Evolutionary conservation across 108 stramenopile genomes (phyloP).

Genomic region (Pelagomonas calceolata): DNA sequence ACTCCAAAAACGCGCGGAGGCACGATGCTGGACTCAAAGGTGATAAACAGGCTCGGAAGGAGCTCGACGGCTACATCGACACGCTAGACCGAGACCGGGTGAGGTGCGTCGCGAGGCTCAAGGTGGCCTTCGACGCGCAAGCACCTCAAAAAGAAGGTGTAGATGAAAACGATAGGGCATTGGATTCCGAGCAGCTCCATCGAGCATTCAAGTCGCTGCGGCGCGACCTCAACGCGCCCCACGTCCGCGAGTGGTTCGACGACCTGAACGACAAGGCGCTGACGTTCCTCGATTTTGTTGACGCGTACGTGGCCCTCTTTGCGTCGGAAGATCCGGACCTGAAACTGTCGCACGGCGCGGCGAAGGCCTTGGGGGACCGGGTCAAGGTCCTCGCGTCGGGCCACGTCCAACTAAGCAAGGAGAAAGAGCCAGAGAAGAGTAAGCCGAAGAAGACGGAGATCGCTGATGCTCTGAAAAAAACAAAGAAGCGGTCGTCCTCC

Average conservation of each 20-base stretch:
- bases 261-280: constrained; percentile 11
- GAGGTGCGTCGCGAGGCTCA: constrained; percentile 31
- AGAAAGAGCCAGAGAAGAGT: no score
- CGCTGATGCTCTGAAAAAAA: no score
- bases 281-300: constrained; percentile 19
- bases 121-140: constrained; percentile 15
- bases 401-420: neutral
- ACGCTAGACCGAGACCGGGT: constrained; percentile 25
- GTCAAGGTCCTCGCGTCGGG: neutral
- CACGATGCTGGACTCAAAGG: neutral
- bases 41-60: neutral
- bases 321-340: constrained; percentile 25
- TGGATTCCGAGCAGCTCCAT: constrained; percentile 13
- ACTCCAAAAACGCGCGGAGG: neutral
- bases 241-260: constrained; percentile 12
- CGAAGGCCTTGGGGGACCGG: neutral
- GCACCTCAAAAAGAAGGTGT: neutral
- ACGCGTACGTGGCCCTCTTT: constrained; percentile 21
- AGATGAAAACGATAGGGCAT: neutral
- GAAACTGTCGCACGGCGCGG: neutral
- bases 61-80: constrained; percentile 28
- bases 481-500: no score
- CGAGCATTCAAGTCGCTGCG: constrained; percentile 16
- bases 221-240: constrained; percentile 15
- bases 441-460: no score